phyloP scores from a whole-genome alignment of 306 rosid genomes.

The Vigna nakashimae region DNA sequence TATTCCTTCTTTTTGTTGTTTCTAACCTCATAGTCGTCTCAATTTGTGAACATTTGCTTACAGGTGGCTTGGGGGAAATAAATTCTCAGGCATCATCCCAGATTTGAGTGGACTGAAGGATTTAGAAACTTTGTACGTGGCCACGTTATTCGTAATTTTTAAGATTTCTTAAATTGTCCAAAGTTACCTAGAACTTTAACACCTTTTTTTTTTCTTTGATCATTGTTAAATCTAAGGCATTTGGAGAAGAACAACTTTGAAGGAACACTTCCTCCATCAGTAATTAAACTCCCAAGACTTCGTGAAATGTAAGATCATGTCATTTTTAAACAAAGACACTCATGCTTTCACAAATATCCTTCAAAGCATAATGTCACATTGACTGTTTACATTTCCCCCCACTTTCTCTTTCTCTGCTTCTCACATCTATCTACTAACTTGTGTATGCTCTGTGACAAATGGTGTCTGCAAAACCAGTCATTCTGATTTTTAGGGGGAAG shows the following conservation, averaged over 20 bases:
- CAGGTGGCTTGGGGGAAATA: slow-evolving; percentile 84
- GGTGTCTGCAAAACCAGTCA: slow-evolving; percentile 17
- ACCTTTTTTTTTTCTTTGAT: background rate
- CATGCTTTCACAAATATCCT: background rate
- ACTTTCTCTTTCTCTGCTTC: background rate
- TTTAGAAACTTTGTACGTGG: slow-evolving; percentile 70
- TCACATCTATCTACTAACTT: background rate
- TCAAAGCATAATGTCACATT: background rate
- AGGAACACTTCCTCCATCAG: slow-evolving; percentile 69
- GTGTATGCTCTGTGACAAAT: slow-evolving; percentile 16
- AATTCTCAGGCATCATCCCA: slow-evolving; percentile 74
- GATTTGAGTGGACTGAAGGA: slow-evolving; percentile 64
- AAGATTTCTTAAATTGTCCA: slow-evolving; percentile 31
- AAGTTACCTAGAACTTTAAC: slow-evolving; percentile 16
- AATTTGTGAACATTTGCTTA: slow-evolving; percentile 33
- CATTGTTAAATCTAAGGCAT: slow-evolving; percentile 60
- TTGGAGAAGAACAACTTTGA: slow-evolving; percentile 79
- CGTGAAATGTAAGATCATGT: slow-evolving; percentile 69
- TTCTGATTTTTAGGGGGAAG: slow-evolving; percentile 47
- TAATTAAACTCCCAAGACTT: slow-evolving; percentile 57
- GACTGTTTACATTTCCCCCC: background rate
- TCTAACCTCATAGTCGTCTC: slow-evolving; percentile 11
- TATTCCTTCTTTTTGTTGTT: background rate
- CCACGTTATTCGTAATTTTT: slow-evolving; percentile 13
- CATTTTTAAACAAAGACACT: slow-evolving; percentile 9